Evolutionary conservation across 148 eudicot species (phyloP).

Genomic region (Rhododendron vialii): DNA sequence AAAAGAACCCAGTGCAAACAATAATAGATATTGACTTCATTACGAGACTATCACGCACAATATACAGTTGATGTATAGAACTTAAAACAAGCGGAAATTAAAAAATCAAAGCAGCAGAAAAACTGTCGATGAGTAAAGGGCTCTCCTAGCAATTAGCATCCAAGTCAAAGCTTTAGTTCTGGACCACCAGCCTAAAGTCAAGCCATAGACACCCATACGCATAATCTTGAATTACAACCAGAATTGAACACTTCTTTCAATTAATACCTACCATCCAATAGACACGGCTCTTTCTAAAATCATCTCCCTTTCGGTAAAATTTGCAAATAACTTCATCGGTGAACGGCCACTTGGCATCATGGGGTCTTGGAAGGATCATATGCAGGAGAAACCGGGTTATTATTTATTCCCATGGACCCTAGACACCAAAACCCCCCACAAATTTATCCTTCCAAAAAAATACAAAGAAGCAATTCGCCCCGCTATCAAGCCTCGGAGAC

Average conservation of each 20-base stretch:
- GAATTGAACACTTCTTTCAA: background rate
- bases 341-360: background rate
- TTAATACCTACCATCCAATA: background rate
- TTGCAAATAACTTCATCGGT: background rate
- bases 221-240: slow-evolving; percentile 6
- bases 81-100: background rate
- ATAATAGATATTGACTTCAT: background rate
- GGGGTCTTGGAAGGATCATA: background rate
- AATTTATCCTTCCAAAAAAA: background rate
- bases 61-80: background rate
- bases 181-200: background rate
- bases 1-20: background rate
- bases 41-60: background rate
- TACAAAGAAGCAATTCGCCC: background rate
- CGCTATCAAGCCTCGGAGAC: background rate
- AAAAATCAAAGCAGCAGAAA: background rate
- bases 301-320: background rate
- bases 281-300: background rate
- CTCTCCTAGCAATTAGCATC: background rate
- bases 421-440: background rate
- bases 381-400: background rate
- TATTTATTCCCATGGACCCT: background rate
- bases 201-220: background rate
- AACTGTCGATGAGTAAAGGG: background rate
- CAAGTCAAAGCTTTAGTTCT: background rate